Evolutionary conservation across 2,329 filamentous ascomycete genomes (phyloP).

Genomic region (Furcasterigmium sp.): DNA sequence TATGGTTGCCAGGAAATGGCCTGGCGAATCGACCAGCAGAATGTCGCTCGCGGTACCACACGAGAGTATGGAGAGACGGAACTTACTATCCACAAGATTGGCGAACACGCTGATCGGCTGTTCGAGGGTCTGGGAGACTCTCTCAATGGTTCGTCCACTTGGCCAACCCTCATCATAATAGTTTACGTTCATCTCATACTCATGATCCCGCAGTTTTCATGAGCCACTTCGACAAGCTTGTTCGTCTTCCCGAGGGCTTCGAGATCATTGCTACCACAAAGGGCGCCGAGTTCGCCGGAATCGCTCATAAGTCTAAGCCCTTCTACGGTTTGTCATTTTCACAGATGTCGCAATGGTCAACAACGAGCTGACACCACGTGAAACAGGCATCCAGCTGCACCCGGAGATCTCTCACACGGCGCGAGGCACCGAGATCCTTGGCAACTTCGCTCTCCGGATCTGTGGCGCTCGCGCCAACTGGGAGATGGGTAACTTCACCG

Average conservation of each 20-base stretch:
- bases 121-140: conserved; percentile 71
- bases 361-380: conserved; percentile 5
- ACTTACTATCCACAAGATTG: conserved; percentile 54
- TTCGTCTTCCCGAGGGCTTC: conserved; percentile 67
- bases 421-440: conserved; percentile 63
- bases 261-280: conserved; percentile 66
- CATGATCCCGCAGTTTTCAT: conserved; percentile 56
- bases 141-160: conserved; percentile 38
- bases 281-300: conserved; percentile 76
- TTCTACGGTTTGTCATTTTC: conserved; percentile 52
- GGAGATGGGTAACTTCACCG: conserved; percentile 80
- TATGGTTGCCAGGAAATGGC: conserved; percentile 59
- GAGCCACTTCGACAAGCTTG: conserved; percentile 86
- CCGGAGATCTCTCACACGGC: conserved; percentile 76
- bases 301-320: conserved; percentile 64
- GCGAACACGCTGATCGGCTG: conserved; percentile 66
- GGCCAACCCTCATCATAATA: not conserved
- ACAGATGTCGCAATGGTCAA: conserved; percentile 3
- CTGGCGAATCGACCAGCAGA: conserved; percentile 53
- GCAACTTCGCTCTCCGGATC: conserved; percentile 81
- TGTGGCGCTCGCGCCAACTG: conserved; percentile 73
- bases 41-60: conserved; percentile 13
- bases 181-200: not conserved
- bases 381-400: conserved; percentile 71
- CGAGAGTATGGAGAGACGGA: conserved; percentile 24